Evolutionary conservation across 192 early-diverging fungal species (phyloP), one percentile per base, ranked within the genome.

Genomic region (Coemansia sp.): DNA sequence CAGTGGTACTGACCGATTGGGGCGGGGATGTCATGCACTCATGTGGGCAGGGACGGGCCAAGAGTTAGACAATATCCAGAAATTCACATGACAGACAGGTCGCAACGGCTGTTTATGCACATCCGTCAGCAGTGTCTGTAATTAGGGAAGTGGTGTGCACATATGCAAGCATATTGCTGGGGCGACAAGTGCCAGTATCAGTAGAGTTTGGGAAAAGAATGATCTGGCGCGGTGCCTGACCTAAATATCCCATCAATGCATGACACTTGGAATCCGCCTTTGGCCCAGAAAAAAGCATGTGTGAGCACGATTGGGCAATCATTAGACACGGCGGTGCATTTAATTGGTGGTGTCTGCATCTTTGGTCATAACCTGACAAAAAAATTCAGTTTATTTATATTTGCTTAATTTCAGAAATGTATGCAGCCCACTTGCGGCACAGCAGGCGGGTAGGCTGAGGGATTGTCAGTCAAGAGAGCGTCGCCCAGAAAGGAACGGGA

Each of bases 51-150:
- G 45, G 22, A 13, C 24, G 50, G 24, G 50, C 20, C 50, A 52
- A 52, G 50, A 52, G 50, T 52, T 52, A 52, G 50, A 29, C 50
- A 29, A 52, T 52, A 52, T 52, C 50, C 24, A 24, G 50, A 13
- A 9, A 29, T 52, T 15, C 50, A 29, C 50, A 52, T 52, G 50
- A 52, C 24, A 13, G 13, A 15, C 50, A 52, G 50, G 50, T 13
- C 50, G 50, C 50, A 13, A 52, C 22, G 22, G 22, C 50, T 30
- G 50, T 52, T 52, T 29, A 52, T 52, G 50, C 50, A 24, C 24
- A 12, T 24, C n/a, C 18, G 41, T 44, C 41, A 44, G 41, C 41
- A 47, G 45, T 47, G 50, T 12, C 13, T 13, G 24, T 13, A 52
- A 29, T 52, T 29, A 4, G 50, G 24, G 22, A 22, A 13, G 9